These are phyloP conservation scores for Kwoniella shandongensis DNA, from an alignment of 768 basidiomycete species.

Conservation along the genomic window DNA sequence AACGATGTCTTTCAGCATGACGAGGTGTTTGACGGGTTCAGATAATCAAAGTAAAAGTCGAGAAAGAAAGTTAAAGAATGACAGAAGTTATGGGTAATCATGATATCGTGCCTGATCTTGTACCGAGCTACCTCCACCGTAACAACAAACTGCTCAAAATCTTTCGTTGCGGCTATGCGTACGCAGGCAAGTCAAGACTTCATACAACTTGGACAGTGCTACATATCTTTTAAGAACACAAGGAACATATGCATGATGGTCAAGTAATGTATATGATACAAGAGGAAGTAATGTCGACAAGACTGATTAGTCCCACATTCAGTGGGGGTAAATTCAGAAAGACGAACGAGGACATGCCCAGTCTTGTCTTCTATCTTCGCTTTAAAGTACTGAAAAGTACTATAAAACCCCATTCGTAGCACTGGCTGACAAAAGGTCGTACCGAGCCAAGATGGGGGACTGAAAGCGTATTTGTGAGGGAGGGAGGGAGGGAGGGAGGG, in stretches of 20 bases:
- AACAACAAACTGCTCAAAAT: no score
- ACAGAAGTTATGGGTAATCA: no score
- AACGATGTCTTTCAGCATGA: conserved; percentile 37
- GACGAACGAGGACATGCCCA: conserved; percentile 31
- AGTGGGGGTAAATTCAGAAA: conserved; percentile 16
- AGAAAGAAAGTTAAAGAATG: no score
- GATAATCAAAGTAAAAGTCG: no score
- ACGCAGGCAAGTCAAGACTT: no score
- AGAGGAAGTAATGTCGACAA: conserved; percentile 22
- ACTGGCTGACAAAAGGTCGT: conserved; percentile 19
- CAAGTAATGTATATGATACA: background rate
- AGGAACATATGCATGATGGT: conserved; percentile 10
- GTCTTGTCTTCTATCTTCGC: conserved; percentile 23
- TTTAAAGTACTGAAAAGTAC: conserved; percentile 4
- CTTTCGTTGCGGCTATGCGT: no score
- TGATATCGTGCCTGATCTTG: no score
- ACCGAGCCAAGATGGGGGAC: conserved; percentile 21
- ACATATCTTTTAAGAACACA: no score
- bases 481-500: background rate
- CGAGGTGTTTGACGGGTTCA: background rate
- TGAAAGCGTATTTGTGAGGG: conserved; percentile 17
- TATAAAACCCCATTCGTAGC: conserved; percentile 7
- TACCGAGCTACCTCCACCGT: no score
- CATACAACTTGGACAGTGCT: no score
- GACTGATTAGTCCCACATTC: conserved; percentile 30